Percentiles rank a stretch among this genome's conserved stretches.
These are phyloP conservation scores for Septoria petroselini DNA, from an alignment of 2,329 filamentous ascomycete genomes.

Conservation along the genomic window DNA sequence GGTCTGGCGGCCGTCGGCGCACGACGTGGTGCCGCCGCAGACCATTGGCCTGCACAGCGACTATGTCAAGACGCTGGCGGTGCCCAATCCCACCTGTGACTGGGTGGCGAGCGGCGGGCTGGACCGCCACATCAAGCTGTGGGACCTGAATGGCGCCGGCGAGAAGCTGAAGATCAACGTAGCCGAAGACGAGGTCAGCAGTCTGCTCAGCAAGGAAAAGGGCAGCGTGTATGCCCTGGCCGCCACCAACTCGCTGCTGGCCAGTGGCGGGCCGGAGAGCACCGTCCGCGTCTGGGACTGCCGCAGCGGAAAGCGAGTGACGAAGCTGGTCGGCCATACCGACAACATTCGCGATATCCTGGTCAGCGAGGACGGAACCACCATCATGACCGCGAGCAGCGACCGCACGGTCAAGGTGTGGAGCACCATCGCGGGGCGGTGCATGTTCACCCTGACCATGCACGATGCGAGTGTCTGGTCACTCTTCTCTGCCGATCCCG, in stretches of 20 bases:
- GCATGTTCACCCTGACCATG: slow-evolving; percentile 98
- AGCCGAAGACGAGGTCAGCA: slow-evolving; percentile 71
- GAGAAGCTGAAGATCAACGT: slow-evolving; percentile 85
- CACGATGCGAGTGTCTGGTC: slow-evolving; percentile 98
- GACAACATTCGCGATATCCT: slow-evolving; percentile 91
- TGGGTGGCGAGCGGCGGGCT: slow-evolving; percentile 95
- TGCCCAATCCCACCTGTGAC: slow-evolving; percentile 64
- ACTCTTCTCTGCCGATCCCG: slow-evolving; percentile 81
- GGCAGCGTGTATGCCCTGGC: slow-evolving; percentile 92
- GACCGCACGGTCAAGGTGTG: slow-evolving; percentile 98
- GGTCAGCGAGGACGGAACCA: slow-evolving; percentile 83
- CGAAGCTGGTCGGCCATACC: slow-evolving; percentile 94
- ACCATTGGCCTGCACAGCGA: slow-evolving; percentile 91
- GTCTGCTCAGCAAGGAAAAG: slow-evolving; percentile 70
- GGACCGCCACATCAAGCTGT: slow-evolving; percentile 86
- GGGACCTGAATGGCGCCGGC: slow-evolving; percentile 86
- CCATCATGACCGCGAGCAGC: slow-evolving; percentile 87
- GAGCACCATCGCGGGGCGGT: slow-evolving; percentile 91
- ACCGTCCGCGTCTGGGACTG: slow-evolving; percentile 91
- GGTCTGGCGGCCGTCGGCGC: slow-evolving; percentile 74
- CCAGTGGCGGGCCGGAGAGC: slow-evolving; percentile 90
- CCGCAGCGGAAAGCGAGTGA: slow-evolving; percentile 81
- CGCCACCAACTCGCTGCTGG: slow-evolving; percentile 74
- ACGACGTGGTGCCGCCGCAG: slow-evolving; percentile 62
- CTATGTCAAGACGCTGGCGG: slow-evolving; percentile 92